Evolutionary conservation across 495 filamentous ascomycete species (phyloP).

Genomic region (Platismatia glauca): DNA sequence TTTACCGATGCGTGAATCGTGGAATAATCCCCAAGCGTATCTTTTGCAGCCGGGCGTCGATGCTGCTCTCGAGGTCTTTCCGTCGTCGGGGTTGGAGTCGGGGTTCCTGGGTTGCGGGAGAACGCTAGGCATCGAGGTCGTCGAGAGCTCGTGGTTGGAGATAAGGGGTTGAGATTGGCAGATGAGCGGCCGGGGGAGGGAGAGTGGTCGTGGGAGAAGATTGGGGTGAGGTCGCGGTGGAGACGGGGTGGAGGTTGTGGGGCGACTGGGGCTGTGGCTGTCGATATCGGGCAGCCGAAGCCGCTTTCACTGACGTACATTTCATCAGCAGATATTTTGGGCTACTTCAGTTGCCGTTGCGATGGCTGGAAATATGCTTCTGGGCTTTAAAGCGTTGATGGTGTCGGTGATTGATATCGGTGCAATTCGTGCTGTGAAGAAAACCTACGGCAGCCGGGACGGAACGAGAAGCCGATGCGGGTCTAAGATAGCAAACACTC

Average conservation of each 20-base stretch:
- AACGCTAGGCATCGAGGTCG: not conserved
- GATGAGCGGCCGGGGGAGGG: fast-evolving
- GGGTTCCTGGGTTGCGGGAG: not conserved
- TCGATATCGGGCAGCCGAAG: not conserved
- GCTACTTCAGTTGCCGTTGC: not conserved
- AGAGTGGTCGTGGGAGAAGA: not conserved
- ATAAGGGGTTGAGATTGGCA: not conserved
- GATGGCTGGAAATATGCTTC: no score
- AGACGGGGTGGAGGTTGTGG: not conserved
- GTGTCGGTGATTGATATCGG: no score
- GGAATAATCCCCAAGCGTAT: not conserved
- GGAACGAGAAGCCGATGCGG: slow-evolving; percentile 2
- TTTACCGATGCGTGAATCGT: no score
- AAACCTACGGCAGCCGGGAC: slow-evolving; percentile 2
- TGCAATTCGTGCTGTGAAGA: no score
- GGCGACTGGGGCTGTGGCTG: not conserved
- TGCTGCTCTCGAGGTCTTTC: not conserved
- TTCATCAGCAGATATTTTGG: not conserved
- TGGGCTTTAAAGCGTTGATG: no score
- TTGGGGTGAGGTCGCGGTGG: not conserved
- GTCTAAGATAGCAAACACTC: not conserved
- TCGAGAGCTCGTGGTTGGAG: not conserved
- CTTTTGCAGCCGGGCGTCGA: not conserved
- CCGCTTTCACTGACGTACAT: not conserved
- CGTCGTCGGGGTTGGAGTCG: not conserved